Conservation (phyloP, 2,329 filamentous ascomycete genomes). For the Penicillium sp. region DNA sequence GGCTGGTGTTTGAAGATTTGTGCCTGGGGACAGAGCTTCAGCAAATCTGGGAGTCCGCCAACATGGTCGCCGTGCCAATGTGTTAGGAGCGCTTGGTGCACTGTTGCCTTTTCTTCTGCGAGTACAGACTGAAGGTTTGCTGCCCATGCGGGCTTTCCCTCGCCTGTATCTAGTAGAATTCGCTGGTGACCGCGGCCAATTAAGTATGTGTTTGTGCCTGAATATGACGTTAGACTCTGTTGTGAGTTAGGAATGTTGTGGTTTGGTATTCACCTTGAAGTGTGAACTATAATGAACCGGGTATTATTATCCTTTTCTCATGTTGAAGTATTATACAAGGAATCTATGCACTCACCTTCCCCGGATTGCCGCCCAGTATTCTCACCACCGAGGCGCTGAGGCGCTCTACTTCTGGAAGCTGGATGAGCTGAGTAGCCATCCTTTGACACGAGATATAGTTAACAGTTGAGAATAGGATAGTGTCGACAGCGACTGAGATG, state of each 20-base stretch:
- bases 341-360: slow-evolving; percentile 59
- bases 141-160: slow-evolving; percentile 75
- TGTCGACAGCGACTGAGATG: neutral
- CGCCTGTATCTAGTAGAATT: slow-evolving; percentile 85
- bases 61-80: slow-evolving; percentile 93
- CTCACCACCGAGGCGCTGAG: slow-evolving; percentile 76
- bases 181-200: slow-evolving; percentile 71
- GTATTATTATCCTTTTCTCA: neutral
- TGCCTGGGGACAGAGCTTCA: slow-evolving; percentile 61
- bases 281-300: slow-evolving; percentile 47
- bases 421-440: slow-evolving; percentile 63
- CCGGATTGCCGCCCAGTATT: slow-evolving; percentile 85
- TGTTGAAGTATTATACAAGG: neutral
- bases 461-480: neutral
- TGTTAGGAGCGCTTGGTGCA: slow-evolving; percentile 73
- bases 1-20: slow-evolving; percentile 67
- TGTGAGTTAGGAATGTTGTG: neutral
- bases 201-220: slow-evolving; percentile 91
- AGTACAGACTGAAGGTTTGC: slow-evolving; percentile 64
- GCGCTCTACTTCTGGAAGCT: slow-evolving; percentile 71
- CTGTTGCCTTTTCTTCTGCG: slow-evolving; percentile 63
- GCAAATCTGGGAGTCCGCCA: slow-evolving; percentile 70
- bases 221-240: neutral
- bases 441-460: neutral
- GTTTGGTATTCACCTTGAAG: slow-evolving; percentile 52